Evolutionary conservation across 2,329 filamentous ascomycete genomes (phyloP).

Genomic region (Penicillium sp.): DNA sequence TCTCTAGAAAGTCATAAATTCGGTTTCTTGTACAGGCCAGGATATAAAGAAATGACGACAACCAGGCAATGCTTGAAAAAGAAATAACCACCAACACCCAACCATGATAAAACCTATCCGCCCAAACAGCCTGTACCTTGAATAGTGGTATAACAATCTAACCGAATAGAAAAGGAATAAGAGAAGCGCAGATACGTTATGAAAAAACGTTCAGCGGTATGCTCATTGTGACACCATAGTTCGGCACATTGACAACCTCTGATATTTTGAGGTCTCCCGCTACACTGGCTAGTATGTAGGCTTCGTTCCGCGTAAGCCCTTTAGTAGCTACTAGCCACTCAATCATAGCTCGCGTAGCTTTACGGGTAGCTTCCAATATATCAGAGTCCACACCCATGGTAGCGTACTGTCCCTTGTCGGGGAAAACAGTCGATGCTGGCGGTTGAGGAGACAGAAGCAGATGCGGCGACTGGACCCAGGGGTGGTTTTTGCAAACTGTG

Average conservation of each 20-base stretch:
- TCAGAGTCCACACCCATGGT: constrained; percentile 48
- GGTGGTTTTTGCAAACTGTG: constrained; percentile 45
- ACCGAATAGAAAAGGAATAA: neutral
- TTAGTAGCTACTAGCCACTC: constrained; percentile 48
- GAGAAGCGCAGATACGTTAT: neutral
- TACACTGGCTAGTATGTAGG: constrained; percentile 52
- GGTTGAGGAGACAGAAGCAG: constrained; percentile 37
- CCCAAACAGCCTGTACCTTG: neutral
- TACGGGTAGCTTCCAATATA: constrained; percentile 47
- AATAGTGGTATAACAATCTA: neutral
- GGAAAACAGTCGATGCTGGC: constrained; percentile 21
- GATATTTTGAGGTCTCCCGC: constrained; percentile 49
- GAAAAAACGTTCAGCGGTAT: constrained; percentile 49
- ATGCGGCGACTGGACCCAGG: constrained; percentile 48
- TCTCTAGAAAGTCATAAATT: neutral
- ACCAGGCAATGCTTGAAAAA: neutral
- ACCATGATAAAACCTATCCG: neutral
- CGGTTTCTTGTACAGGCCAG: neutral
- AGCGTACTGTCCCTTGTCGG: constrained; percentile 43
- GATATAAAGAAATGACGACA: neutral
- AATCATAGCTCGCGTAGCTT: constrained; percentile 47
- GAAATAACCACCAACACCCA: neutral
- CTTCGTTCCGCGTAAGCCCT: constrained; percentile 44
- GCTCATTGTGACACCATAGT: constrained; percentile 50
- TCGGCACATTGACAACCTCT: constrained; percentile 53